Base-by-base conservation (phyloP, 116 monocot genomes). In the Posidonia oceanica region DNA sequence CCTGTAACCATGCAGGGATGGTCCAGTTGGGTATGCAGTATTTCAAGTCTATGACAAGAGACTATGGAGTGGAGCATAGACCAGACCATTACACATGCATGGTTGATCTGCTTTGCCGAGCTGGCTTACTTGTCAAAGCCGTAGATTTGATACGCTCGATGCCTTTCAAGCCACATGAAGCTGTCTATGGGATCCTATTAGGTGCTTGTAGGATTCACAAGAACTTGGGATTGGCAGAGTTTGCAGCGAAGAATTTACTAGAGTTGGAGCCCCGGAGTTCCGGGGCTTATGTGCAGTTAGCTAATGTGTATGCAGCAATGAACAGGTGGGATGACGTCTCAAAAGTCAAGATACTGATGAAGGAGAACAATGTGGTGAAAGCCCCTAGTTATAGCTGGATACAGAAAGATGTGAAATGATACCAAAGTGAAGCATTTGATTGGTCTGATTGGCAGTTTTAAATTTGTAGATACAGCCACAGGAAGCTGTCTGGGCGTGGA, bases 371-470 rank as follows among this genome's bases (percentile, higher is more conserved):
- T 17, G 69, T 75, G 0, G 83, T 83, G 7, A 91, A 91, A 78
- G 77, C 67, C 20, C 91, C 87, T n/a, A 87, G 87, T 1, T 87
- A 78, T 63, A 91, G 91, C 62, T 91, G 91, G 91, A 81, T 91
- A 29, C 29, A 29, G 29, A 29, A 29, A 29, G 29, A 29, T 29
- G 29, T 29, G 29, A 29, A 0, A 29, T 29, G 29, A 29, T 29
- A 29, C 29, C 29, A 29, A 29, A 29, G 29, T 29, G 29, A 29
- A 29, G 29, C 29, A 29, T 29, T 29, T 29, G 29, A 29, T 29
- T 29, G 29, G 29, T 29, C 29, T 29, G 29, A 29, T 29, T 29
- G 29, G 29, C 1, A 29, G 29, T 29, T 29, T 0, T 29, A 29
- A 29, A 29, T 29, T 29, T 0, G 29, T 1, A 29, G 29, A 29